Conservation (phyloP, 345 rosid genomes). For the Arabidopsis arenosa region DNA sequence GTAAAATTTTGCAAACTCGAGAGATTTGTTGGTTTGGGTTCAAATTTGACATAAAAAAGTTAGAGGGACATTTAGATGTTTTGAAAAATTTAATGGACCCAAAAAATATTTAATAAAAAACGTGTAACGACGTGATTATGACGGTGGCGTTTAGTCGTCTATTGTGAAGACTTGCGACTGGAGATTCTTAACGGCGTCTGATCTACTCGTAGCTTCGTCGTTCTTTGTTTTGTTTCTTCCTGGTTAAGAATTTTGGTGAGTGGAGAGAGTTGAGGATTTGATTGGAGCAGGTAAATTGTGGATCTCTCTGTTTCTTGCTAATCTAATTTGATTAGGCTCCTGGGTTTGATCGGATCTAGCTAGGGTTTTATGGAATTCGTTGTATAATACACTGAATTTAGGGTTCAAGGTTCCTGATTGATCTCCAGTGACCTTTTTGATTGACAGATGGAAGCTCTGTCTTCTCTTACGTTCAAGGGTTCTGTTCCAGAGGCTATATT, state of each 20-base stretch:
- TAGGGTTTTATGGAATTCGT: slow-evolving; percentile 7
- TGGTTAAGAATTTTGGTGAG: background rate
- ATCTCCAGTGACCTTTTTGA: slow-evolving; percentile 1
- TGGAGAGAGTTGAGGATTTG: background rate
- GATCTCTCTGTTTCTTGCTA: slow-evolving; percentile 18
- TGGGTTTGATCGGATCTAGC: slow-evolving; percentile 25
- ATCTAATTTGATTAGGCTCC: background rate
- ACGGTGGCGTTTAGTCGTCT: slow-evolving; percentile 24
- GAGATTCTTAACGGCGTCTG: slow-evolving; percentile 19
- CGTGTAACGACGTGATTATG: slow-evolving; percentile 31
- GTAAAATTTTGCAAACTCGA: background rate
- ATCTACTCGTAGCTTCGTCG: slow-evolving; percentile 22
- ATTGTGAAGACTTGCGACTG: too few relatives aligned
- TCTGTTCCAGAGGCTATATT: slow-evolving; percentile 73
- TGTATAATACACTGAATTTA: slow-evolving; percentile 10
- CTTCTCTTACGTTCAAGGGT: slow-evolving; percentile 66
- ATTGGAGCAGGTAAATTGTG: background rate
- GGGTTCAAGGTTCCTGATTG: slow-evolving; percentile 17
- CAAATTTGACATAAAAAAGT: background rate
- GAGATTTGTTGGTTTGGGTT: slow-evolving; percentile 25
- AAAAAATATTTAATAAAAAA: background rate
- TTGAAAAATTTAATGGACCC: slow-evolving; percentile 4
- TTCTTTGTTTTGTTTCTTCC: background rate
- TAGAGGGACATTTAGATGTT: slow-evolving; percentile 4
- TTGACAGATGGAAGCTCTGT: slow-evolving; percentile 67